Evolutionary conservation across 345 rosid genomes (phyloP).

Genomic region (Citrus cavaleriei): DNA sequence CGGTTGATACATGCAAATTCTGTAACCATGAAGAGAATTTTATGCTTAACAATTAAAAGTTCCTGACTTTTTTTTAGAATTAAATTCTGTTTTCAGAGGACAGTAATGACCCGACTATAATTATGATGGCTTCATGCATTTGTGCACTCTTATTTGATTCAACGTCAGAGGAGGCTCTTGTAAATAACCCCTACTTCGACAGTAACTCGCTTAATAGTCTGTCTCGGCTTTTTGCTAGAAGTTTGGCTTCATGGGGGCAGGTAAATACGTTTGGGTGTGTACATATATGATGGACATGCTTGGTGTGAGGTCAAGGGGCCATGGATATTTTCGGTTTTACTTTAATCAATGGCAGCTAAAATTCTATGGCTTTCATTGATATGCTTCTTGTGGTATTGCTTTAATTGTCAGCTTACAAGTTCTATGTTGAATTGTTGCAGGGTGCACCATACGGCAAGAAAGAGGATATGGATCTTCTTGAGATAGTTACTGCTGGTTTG

Average conservation of each 20-base stretch:
- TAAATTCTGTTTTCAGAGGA: conserved; percentile 35
- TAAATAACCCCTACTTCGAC: conserved; percentile 42
- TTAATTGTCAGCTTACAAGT: neutral
- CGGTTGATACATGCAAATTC: neutral
- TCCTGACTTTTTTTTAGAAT: conserved; percentile 1
- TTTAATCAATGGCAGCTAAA: neutral
- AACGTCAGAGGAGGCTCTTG: conserved; percentile 72
- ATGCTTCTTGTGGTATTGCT: neutral
- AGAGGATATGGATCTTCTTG: conserved; percentile 61
- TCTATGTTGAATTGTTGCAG: conserved; percentile 1
- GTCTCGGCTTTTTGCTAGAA: conserved; percentile 47
- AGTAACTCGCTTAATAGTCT: conserved; percentile 34
- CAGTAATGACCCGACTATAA: conserved; percentile 39
- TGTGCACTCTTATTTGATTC: conserved; percentile 61
- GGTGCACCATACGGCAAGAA: conserved; percentile 24
- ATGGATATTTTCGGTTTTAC: neutral
- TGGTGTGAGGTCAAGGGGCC: neutral
- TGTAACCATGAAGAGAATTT: neutral
- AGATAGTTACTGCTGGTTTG: conserved; percentile 60
- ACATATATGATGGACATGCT: neutral
- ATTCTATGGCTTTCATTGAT: neutral
- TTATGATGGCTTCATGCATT: conserved; percentile 81
- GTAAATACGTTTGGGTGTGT: conserved; percentile 21
- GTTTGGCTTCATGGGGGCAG: conserved; percentile 49
- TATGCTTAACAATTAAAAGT: neutral